Conservation (phyloP, 1,139 yeast genomes). For the Hemisphaericaspora xylofermentans region DNA sequence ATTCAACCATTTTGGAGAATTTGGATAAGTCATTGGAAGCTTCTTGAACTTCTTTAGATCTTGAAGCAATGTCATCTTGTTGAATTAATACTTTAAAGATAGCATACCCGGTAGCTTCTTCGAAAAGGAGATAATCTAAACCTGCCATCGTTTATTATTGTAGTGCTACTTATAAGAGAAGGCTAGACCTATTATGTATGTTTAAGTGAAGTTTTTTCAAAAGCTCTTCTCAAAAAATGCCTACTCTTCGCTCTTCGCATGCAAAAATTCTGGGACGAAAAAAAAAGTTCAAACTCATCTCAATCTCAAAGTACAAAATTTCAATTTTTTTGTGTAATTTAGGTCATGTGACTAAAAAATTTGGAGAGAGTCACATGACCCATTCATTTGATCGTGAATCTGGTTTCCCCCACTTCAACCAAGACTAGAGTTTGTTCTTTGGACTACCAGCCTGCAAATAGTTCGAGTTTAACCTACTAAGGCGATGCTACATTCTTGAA, state of each 20-base stretch:
- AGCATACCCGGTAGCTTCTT: conserved; percentile 99
- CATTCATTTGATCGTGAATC: no score
- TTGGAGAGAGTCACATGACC: background rate
- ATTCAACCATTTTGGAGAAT: conserved; percentile 90
- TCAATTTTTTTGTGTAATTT: background rate
- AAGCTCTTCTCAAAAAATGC: conserved; percentile 10
- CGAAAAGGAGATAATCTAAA: conserved; percentile 90
- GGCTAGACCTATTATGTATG: background rate
- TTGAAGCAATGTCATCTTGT: conserved; percentile 91
- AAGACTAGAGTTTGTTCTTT: no score
- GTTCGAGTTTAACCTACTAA: no score
- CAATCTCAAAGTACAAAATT: conserved; percentile 1
- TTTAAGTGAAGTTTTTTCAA: conserved; percentile 7
- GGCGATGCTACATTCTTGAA: no score
- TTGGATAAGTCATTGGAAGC: conserved; percentile 84
- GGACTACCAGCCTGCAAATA: no score
- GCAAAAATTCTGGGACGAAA: conserved; percentile 5
- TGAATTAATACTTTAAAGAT: conserved; percentile 90
- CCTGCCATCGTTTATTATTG: conserved; percentile 46
- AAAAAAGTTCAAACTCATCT: conserved; percentile 18
- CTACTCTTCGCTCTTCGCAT: no score
- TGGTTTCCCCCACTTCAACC: background rate
- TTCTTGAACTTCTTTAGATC: conserved; percentile 91
- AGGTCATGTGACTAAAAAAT: background rate
- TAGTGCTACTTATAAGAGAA: background rate